Evolutionary conservation across 495 filamentous ascomycete species (phyloP), one percentile per base, ranked within the genome.

Genomic region (Xylaria longipes): DNA sequence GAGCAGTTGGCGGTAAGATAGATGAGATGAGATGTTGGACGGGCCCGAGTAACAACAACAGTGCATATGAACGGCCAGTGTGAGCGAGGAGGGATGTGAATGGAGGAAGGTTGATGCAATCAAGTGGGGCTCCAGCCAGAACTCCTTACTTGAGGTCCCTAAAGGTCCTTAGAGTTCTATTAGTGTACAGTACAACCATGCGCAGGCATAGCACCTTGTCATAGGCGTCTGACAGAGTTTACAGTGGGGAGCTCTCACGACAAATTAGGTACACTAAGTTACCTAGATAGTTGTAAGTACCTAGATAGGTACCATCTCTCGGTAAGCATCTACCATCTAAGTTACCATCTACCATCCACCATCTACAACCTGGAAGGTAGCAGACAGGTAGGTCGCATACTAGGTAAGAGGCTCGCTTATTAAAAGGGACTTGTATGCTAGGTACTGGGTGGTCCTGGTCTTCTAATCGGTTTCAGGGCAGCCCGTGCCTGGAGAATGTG

Each of bases 41-140:
- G 29, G 6, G 46, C 50, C 50, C 52, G 52, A 31, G 52, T 57
- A 50, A 50, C 46, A 50, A 50, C 46, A 50, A 8, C n/a, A n/a
- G 46, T 25, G 50, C 50, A 56, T 52, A 52, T 37, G 35, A 39
- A 61, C 11, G 33, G 8, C 20, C 33, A 72, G 69, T n/a, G 56
- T 5, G 71, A 72, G 72, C 69, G 76, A 72, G 65, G 72, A 74
- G 74, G 74, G 70, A 75, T 71, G 58, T 63, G 58, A 70, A 64
- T 71, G 52, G 71, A 72, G 48, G 63, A 56, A 52, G 58, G 39
- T 75, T 77, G 74, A 76, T 76, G 76, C 76, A 78, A 75, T 76
- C 74, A 70, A 75, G 75, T 78, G 76, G 74, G 76, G 73, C 65
- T 17, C 58, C 48, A 41, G 35, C 68, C 68, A 57, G 45, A 52